Evolutionary conservation across 2,329 filamentous ascomycete species (phyloP).

Genomic region (Fusarium sp.): DNA sequence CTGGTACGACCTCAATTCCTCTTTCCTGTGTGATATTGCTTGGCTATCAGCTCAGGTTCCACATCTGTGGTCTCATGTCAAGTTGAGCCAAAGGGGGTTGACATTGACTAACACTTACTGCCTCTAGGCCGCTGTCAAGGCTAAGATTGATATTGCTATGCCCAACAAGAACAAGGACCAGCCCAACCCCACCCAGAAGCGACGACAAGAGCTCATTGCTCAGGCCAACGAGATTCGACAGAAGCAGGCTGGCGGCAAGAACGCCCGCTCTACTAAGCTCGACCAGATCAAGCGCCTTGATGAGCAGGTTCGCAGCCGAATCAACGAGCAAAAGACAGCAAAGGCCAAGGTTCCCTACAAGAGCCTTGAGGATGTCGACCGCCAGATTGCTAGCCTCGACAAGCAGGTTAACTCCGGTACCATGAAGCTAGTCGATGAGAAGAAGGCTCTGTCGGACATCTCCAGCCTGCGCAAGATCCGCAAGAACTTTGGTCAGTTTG

Average conservation of each 20-base stretch:
- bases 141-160: constrained; percentile 87
- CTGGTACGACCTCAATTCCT: constrained; percentile 55
- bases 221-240: constrained; percentile 87
- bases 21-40: constrained; percentile 13
- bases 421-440: constrained; percentile 98
- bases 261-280: constrained; percentile 80
- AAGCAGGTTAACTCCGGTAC: constrained; percentile 88
- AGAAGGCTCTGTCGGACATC: constrained; percentile 89
- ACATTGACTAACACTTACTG: constrained; percentile 30
- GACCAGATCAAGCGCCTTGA: constrained; percentile 96
- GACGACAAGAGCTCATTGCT: constrained; percentile 85
- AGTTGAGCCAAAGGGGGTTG: constrained; percentile 14
- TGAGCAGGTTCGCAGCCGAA: constrained; percentile 86
- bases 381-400: constrained; percentile 84
- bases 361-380: constrained; percentile 88
- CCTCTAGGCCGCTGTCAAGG: constrained; percentile 85
- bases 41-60: constrained; percentile 32
- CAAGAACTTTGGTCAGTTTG: constrained; percentile 91
- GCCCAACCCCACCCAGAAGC: constrained; percentile 84
- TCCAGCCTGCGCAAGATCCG: constrained; percentile 87
- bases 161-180: constrained; percentile 83
- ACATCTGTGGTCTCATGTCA: constrained; percentile 39
- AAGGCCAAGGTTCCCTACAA: constrained; percentile 88
- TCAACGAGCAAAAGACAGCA: constrained; percentile 88
- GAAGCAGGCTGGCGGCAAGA: constrained; percentile 91